Percentiles rank a stretch among this genome's conserved stretches.
These are phyloP conservation scores for Linum lewisii DNA, from an alignment of 345 rosid genomes.

Conservation along the genomic window DNA sequence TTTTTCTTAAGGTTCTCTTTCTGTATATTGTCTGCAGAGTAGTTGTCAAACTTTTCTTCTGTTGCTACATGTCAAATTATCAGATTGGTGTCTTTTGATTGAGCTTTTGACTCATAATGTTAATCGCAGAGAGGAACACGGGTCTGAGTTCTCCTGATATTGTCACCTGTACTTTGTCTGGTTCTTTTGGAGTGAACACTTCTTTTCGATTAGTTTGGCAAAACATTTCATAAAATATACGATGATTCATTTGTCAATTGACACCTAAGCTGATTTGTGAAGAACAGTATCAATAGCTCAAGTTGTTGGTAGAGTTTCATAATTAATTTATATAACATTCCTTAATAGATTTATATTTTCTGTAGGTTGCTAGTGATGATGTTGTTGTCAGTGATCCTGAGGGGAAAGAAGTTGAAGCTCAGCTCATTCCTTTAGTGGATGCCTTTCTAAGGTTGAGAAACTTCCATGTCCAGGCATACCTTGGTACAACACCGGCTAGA, in stretches of 20 bases:
- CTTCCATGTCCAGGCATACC: slow-evolving; percentile 67
- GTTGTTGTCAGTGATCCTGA: slow-evolving; percentile 59
- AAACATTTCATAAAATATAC: too few species aligned
- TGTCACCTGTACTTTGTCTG: neutral
- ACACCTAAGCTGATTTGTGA: neutral
- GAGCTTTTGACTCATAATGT: neutral
- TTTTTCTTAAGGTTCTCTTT: neutral
- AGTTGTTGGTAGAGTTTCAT: too few species aligned
- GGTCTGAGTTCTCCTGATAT: neutral
- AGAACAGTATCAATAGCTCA: too few species aligned
- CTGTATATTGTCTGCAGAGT: too few species aligned
- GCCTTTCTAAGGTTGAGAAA: slow-evolving; percentile 45
- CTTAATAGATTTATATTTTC: neutral
- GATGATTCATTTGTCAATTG: neutral
- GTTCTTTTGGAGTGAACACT: neutral
- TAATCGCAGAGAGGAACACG: neutral
- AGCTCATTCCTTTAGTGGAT: slow-evolving; percentile 66
- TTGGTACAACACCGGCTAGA: slow-evolving; percentile 44
- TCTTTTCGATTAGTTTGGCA: neutral
- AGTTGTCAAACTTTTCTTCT: neutral
- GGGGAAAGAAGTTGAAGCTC: slow-evolving; percentile 76
- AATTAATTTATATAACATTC: too few species aligned
- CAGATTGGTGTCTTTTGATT: neutral
- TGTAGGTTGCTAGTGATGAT: slow-evolving; percentile 25
- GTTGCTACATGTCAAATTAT: neutral